Conservation (phyloP, 139 green algal species). For the Chara braunii region DNA sequence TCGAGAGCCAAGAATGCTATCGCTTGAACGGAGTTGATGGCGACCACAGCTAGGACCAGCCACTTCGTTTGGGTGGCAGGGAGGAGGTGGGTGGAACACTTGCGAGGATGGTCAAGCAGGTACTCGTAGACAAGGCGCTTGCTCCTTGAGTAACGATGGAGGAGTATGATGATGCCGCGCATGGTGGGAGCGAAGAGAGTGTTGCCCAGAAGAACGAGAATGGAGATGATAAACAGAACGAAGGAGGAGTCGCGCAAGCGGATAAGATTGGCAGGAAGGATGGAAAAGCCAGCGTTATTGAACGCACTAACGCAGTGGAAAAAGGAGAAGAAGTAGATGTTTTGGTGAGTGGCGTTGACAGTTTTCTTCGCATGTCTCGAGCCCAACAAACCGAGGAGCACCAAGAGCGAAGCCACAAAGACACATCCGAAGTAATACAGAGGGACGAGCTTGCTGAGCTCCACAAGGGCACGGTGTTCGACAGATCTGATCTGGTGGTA, state of each 20-base stretch:
- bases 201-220: slow-evolving; percentile 35
- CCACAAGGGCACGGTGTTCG: slow-evolving; percentile 14
- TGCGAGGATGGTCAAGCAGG: slow-evolving; percentile 31
- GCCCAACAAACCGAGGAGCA: slow-evolving; percentile 12
- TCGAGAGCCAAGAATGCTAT: slow-evolving; percentile 32
- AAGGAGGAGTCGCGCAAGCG: neutral
- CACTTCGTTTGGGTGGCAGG: slow-evolving; percentile 13
- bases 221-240: neutral
- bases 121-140: no score
- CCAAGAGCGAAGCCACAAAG: no score
- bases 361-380: slow-evolving; percentile 2
- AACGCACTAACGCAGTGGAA: slow-evolving; percentile 32
- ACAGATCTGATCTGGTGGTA: no score
- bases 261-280: slow-evolving; percentile 21
- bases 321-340: no score
- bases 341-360: no score
- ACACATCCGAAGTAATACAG: slow-evolving; percentile 22
- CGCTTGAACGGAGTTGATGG: slow-evolving; percentile 21
- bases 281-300: slow-evolving; percentile 20
- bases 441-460: slow-evolving; percentile 28
- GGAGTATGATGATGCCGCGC: slow-evolving; percentile 17
- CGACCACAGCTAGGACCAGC: slow-evolving; percentile 20
- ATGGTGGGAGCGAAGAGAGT: slow-evolving; percentile 23
- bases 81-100: slow-evolving; percentile 38
- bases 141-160: neutral